Evolutionary conservation across 371 early-diverging fungal species (phyloP).

Genomic region (Entomophthora muscae): DNA sequence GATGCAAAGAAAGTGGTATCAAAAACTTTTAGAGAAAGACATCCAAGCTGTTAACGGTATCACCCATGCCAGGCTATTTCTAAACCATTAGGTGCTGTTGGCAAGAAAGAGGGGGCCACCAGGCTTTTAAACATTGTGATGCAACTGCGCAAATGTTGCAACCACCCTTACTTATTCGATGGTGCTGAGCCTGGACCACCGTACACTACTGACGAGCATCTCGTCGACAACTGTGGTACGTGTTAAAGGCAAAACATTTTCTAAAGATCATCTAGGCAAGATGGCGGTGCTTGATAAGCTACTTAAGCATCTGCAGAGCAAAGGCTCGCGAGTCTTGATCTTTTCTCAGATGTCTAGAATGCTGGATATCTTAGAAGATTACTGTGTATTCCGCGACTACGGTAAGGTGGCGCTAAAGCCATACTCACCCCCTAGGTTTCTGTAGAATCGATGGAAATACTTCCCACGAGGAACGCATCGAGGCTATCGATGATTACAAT

Average conservation of each 20-base stretch:
- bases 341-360: conserved; percentile 99
- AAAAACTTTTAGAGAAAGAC: conserved; percentile 93
- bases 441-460: conserved; percentile 98
- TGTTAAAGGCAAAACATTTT: no score
- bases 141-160: conserved; percentile 99
- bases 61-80: background rate
- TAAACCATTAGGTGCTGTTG: conserved; percentile 23
- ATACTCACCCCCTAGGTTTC: conserved; percentile 29
- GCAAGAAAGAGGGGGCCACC: conserved; percentile 34
- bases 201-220: conserved; percentile 3
- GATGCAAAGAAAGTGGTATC: conserved; percentile 97
- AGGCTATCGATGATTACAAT: conserved; percentile 93
- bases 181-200: conserved; percentile 72
- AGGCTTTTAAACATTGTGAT: conserved; percentile 95
- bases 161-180: conserved; percentile 98
- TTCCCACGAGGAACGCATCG: conserved; percentile 83
- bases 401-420: background rate
- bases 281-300: conserved; percentile 91
- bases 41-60: conserved; percentile 43
- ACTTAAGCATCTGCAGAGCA: conserved; percentile 22
- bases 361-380: conserved; percentile 98
- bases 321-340: conserved; percentile 61
- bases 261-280: conserved; percentile 23
- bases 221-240: background rate
- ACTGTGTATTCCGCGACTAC: conserved; percentile 22